These are phyloP conservation scores for Termitomyces sp. DNA, from an alignment of 768 basidiomycete species.

Conservation along the genomic window DNA sequence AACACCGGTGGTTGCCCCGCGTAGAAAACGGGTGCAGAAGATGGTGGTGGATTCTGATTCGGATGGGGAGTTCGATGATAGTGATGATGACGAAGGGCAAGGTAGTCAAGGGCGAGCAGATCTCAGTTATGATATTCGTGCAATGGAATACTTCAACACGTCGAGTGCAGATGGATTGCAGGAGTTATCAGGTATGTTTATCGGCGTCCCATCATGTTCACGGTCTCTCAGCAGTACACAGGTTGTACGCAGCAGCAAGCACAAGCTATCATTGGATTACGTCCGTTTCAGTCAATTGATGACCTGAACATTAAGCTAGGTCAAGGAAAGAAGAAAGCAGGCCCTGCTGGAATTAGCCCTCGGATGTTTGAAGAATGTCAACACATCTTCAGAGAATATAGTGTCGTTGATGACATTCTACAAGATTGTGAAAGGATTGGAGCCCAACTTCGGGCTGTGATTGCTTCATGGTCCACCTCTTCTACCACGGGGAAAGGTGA, in stretches of 20 bases:
- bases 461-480: conserved; percentile 68
- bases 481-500: conserved; percentile 31
- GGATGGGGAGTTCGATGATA: conserved; percentile 47
- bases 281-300: conserved; percentile 74
- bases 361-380: conserved; percentile 89
- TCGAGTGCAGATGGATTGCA: conserved; percentile 58
- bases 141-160: conserved; percentile 65
- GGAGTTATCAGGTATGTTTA: conserved; percentile 62
- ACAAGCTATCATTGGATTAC: conserved; percentile 62
- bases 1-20: conserved; percentile 35
- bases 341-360: conserved; percentile 77
- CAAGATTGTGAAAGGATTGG: conserved; percentile 88
- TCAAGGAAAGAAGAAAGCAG: conserved; percentile 84
- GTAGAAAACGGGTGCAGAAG: conserved; percentile 51
- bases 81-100: conserved; percentile 35
- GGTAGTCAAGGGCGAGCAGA: conserved; percentile 26
- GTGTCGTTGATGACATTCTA: conserved; percentile 83
- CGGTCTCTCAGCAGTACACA: conserved; percentile 19
- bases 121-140: conserved; percentile 38
- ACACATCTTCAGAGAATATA: conserved; percentile 79
- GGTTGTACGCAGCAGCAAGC: conserved; percentile 84
- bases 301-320: conserved; percentile 73
- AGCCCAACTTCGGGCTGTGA: conserved; percentile 59
- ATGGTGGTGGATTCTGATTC: conserved; percentile 64
- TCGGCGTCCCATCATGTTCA: not conserved